phyloP scores from a whole-genome alignment of 2,329 filamentous ascomycete genomes.

The Ambrosiella cleistominuta region DNA sequence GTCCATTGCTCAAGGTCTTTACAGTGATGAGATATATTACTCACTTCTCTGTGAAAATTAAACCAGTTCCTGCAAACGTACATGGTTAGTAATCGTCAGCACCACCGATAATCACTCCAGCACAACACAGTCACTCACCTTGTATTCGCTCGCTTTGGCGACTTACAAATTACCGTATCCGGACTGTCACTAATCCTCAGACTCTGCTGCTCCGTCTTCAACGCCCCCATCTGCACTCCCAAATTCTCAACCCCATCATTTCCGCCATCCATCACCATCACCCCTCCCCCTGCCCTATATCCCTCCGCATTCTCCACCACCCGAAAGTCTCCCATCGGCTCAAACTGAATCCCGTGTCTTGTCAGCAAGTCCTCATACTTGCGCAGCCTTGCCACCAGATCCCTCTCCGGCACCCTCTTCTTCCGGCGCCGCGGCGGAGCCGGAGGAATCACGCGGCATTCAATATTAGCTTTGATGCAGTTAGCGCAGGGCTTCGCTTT shows the following conservation, averaged over 20 bases:
- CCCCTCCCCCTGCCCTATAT: background rate
- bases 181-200: constrained; percentile 14
- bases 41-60: constrained; percentile 34
- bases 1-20: background rate
- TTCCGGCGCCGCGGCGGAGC: constrained; percentile 40
- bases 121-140: background rate
- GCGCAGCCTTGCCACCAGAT: constrained; percentile 50
- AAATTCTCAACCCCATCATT: background rate
- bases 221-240: background rate
- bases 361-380: constrained; percentile 50
- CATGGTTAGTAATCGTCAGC: background rate
- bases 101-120: background rate
- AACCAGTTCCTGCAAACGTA: constrained; percentile 27
- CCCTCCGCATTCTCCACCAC: background rate
- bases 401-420: constrained; percentile 50
- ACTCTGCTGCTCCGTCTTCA: background rate
- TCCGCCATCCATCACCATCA: background rate
- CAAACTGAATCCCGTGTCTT: constrained; percentile 50
- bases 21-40: constrained; percentile 10
- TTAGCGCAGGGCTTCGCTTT: constrained; percentile 54
- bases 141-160: background rate
- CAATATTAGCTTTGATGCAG: constrained; percentile 39
- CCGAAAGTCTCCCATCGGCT: constrained; percentile 35
- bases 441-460: constrained; percentile 42
- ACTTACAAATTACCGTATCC: constrained; percentile 13